phyloP scores from a whole-genome alignment of 768 basidiomycete genomes.

The Boletus pseudo-olivaceus region DNA sequence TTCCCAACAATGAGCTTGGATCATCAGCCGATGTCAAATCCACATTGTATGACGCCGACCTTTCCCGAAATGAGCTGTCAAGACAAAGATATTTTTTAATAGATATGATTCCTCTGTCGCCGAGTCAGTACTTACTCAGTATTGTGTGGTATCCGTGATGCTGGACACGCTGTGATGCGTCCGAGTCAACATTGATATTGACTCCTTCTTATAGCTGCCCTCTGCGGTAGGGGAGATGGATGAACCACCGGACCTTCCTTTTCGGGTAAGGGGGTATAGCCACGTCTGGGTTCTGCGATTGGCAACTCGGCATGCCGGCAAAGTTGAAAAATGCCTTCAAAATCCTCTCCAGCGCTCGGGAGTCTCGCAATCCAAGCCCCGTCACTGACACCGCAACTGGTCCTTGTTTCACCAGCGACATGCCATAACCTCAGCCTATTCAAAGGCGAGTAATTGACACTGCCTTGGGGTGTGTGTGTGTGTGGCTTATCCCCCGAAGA shows the following conservation, averaged over 20 bases:
- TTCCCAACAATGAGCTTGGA: constrained; percentile 26
- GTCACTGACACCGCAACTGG: constrained; percentile 51
- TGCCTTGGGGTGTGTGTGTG: constrained; percentile 1
- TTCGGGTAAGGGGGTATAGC: constrained; percentile 16
- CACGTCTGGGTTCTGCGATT: constrained; percentile 20
- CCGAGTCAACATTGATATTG: not conserved
- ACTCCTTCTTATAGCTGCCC: not conserved
- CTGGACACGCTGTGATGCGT: not conserved
- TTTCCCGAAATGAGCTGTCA: constrained; percentile 27
- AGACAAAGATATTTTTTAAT: not conserved
- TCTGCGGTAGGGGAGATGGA: not conserved
- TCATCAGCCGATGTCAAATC: constrained; percentile 25
- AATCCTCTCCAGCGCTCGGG: constrained; percentile 51
- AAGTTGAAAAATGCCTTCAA: constrained; percentile 35
- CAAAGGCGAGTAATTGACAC: constrained; percentile 45
- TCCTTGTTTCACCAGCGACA: constrained; percentile 71
- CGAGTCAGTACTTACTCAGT: not conserved
- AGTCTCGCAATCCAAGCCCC: constrained; percentile 70
- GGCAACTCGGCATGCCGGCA: constrained; percentile 29
- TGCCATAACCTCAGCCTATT: constrained; percentile 75
- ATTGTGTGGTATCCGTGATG: not conserved
- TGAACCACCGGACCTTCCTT: constrained; percentile 33
- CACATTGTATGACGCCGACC: constrained; percentile 10
- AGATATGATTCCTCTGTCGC: not conserved
- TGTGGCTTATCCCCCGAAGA: constrained; percentile 43